Evolutionary conservation across 192 early-diverging fungal genomes (phyloP).

Genomic region (Umbelopsis sp.): DNA sequence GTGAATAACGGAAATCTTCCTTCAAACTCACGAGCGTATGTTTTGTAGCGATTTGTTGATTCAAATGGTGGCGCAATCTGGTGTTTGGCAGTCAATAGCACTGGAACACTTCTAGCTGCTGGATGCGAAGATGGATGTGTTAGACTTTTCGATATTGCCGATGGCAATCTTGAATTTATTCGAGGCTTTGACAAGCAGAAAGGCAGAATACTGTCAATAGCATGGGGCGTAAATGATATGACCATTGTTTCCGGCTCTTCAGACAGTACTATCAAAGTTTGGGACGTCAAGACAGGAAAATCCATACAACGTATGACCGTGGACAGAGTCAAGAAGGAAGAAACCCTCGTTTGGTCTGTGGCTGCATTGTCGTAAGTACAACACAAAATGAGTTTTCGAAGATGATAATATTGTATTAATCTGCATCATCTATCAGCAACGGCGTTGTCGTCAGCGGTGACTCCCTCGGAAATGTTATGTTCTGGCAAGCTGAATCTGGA

Average conservation of each 20-base stretch:
- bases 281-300: conserved; percentile 59
- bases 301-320: conserved; percentile 75
- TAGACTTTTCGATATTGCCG: conserved; percentile 83
- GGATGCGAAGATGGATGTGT: conserved; percentile 94
- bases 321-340: conserved; percentile 65
- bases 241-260: conserved; percentile 82
- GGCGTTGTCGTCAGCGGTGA: conserved; percentile 58
- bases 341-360: conserved; percentile 92
- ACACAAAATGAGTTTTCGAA: background rate
- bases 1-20: background rate
- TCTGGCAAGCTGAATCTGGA: conserved; percentile 78
- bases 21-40: background rate
- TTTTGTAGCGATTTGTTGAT: conserved; percentile 58
- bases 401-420: background rate
- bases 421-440: background rate
- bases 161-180: conserved; percentile 68
- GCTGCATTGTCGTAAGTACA: conserved; percentile 51
- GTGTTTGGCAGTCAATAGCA: conserved; percentile 86
- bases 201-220: conserved; percentile 81
- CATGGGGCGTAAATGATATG: conserved; percentile 76
- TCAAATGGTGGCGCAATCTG: conserved; percentile 92
- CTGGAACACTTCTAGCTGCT: conserved; percentile 77
- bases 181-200: conserved; percentile 71
- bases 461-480: conserved; percentile 87
- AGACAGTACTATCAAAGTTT: conserved; percentile 77